phyloP scores from a whole-genome alignment of 352 stramenopile species.

The Globisporangium cederbergense region DNA sequence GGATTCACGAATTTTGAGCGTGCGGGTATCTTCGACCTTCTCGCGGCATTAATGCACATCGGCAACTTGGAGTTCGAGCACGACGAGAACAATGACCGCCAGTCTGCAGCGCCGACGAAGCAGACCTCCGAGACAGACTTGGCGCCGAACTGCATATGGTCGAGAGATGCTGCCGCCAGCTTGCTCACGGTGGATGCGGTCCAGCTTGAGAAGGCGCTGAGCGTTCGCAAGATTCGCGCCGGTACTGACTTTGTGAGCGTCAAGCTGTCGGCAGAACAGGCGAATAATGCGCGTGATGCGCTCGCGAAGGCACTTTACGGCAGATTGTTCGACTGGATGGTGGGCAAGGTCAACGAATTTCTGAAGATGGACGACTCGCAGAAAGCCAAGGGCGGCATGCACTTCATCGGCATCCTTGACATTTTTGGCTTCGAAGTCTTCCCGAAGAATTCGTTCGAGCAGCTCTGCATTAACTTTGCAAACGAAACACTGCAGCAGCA shows the following conservation, averaged over 20 bases:
- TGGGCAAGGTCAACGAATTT: conserved; percentile 83
- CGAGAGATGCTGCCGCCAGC: conserved; percentile 57
- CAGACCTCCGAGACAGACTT: conserved; percentile 40
- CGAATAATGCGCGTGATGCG: conserved; percentile 79
- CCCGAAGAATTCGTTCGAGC: conserved; percentile 87
- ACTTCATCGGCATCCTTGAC: conserved; percentile 90
- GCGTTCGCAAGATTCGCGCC: conserved; percentile 75
- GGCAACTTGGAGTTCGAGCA: conserved; percentile 87
- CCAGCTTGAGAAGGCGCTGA: conserved; percentile 72
- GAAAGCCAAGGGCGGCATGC: conserved; percentile 46
- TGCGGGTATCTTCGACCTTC: conserved; percentile 73
- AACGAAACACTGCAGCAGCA: conserved; percentile 89
- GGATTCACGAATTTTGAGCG: conserved; percentile 77
- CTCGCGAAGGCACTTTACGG: conserved; percentile 86
- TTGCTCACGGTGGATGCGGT: conserved; percentile 71
- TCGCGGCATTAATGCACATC: conserved; percentile 87
- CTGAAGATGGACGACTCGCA: conserved; percentile 77
- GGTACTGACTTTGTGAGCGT: conserved; percentile 84
- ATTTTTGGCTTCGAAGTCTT: conserved; percentile 94
- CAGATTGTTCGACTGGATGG: conserved; percentile 90
- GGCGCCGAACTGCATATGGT: conserved; percentile 60
- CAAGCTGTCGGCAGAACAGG: conserved; percentile 77
- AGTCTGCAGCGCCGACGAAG: conserved; percentile 28
- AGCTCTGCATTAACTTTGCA: conserved; percentile 90
- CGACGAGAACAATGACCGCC: conserved; percentile 58